Conservation (phyloP, 208 protist species). For the Acanthamoeba quina region DNA sequence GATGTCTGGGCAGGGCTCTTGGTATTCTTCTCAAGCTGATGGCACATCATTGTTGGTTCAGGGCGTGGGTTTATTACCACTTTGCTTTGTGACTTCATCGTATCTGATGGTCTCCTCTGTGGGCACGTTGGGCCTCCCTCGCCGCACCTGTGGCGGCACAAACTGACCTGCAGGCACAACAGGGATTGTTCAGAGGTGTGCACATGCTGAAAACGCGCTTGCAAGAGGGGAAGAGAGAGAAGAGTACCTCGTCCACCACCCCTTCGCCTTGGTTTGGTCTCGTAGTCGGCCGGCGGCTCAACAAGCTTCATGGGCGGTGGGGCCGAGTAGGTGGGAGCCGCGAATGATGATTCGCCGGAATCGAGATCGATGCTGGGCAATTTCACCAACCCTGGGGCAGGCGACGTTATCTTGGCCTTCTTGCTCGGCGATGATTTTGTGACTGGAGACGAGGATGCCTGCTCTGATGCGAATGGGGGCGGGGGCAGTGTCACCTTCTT, state of each 20-base stretch:
- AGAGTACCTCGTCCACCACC: not conserved
- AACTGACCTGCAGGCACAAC: not conserved
- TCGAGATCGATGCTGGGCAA: not conserved
- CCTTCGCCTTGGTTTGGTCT: not conserved
- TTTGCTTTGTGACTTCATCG: not conserved
- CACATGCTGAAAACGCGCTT: not conserved
- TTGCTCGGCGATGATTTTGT: not conserved
- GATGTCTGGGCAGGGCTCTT: no score
- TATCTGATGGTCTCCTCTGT: not conserved
- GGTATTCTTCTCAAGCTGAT: no score
- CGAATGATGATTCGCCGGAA: not conserved
- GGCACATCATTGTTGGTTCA: no score
- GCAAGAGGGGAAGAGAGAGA: no score
- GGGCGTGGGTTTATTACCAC: no score
- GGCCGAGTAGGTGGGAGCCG: constrained; percentile 10
- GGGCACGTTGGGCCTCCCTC: not conserved
- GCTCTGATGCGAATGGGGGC: not conserved
- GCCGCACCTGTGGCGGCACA: constrained; percentile 3
- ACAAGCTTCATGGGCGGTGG: not conserved
- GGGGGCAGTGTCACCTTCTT: not conserved
- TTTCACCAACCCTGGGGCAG: not conserved
- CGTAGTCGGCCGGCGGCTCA: not conserved
- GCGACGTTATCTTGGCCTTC: not conserved
- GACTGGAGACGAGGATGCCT: not conserved
- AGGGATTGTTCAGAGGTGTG: not conserved